Evolutionary conservation across 2,329 filamentous ascomycete genomes (phyloP), one percentile per base, ranked within the genome.

Genomic region (Alternaria sp.): DNA sequence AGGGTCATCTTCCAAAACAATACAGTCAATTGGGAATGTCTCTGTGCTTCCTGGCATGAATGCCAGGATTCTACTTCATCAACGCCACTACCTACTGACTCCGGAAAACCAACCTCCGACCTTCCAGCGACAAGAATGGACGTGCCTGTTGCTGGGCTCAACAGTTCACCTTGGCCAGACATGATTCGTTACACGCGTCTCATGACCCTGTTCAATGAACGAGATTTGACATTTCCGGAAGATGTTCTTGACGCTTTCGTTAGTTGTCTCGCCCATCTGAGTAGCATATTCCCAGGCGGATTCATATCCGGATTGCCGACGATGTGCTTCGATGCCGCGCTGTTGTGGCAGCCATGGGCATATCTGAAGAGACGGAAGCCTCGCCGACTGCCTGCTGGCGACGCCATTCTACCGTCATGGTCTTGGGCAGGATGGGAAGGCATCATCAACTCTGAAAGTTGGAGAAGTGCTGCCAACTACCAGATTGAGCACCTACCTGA

Each of bases 161-260:
- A 44, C 11, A 44, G 17, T 12, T 44, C 40, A 19, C 40, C 40
- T 44, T 44, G 40, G 40, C 40, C 40, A 44, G 40, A 44, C 17
- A 44, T 44, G 40, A 11, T 21, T 21, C 40, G 40, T 44, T 44
- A 44, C 1, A 44, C 40, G 17, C n/a, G 40, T 4, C 55, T 47
- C 23, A 51, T 58, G 30, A 23, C 45, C 19, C 2, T 50, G 5
- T 51, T 36, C 30, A 58, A 54, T 32, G 28, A 40, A 15, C 49
- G 60, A 10, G 28, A 71, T 6, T 51, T 72, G 12, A 67, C 68
- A 6, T 72, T 63, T 46, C 61, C 66, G 1, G 68, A 71, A 57
- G 72, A 74, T 46, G 61, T 57, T 10, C 46, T 69, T 12, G 60
- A 66, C 23, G 71, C 71, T 12, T 75, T 73, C 30, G 44, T 57